Base-by-base conservation (phyloP, 2,329 filamentous ascomycete species). In the Apiospora phragmitis region DNA sequence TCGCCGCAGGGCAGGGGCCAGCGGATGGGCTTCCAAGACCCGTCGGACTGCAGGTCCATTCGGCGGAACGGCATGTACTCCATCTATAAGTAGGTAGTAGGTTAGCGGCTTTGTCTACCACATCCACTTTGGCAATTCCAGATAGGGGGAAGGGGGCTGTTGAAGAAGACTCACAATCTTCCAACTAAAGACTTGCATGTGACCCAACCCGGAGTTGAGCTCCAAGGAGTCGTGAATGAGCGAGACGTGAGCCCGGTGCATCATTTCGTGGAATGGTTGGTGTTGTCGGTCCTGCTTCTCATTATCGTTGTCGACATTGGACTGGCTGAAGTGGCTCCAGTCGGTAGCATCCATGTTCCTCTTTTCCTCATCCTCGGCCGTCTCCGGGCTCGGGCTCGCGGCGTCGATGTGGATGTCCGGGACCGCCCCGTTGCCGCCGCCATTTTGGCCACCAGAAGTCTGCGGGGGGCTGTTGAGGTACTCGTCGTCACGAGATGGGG, bases 1-100 rank as follows among this genome's bases (percentile, higher is more conserved):
- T 95, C 93, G 12, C 93, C 94, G 41, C 90, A 88, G 0, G 93
- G 93, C 3, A 95, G 82, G 0, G 93, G 93, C 92, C 93, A 95
- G 11, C 90, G 86, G 74, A 96, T 95, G 0, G 92, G 91, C 79
- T 90, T 91, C 93, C 94, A 96, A 0, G 89, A 89, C 0, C 92
- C 92, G 72, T 95, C 91, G 0, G 83, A 71, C 72, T 90, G 89
- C 9, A 95, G 82, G 75, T 95, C 93, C 92, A 96, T 95, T 32
- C 93, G 86, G 1, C 92, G 87, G 81, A 95, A 95, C 0, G 93
- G 93, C 32, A 95, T 83, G 78, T 92, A 94, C 77, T 95, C 93
- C 93, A 95, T 93, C 12, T 62, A 72, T 69, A 71, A 70, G 9
- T 35, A 29, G 1, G 16, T 11, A 43, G 18, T 42, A 1, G n/a